Evolutionary conservation across 805 yeast genomes (phyloP).

Genomic region (Maudiozyma bulderi): DNA sequence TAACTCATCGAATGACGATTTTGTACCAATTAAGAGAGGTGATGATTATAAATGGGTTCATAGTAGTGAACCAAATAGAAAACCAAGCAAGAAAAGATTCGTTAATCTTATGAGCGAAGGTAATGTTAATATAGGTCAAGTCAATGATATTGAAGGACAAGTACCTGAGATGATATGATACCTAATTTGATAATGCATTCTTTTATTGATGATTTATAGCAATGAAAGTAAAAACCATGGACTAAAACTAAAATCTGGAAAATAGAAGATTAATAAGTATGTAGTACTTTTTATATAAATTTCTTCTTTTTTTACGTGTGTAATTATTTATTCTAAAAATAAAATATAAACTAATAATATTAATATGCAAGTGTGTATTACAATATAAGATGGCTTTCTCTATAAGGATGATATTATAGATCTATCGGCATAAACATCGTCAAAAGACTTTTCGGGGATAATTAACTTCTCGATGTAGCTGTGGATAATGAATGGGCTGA

Average conservation of each 20-base stretch:
- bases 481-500: constrained; percentile 34
- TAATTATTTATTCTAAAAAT: neutral
- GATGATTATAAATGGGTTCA: constrained; percentile 25
- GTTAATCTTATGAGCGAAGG: constrained; percentile 29
- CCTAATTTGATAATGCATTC: neutral
- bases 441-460: neutral
- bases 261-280: neutral
- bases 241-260: neutral
- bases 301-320: neutral
- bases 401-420: neutral
- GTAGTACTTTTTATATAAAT: neutral
- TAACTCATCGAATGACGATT: constrained; percentile 24
- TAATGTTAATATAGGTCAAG: constrained; percentile 26
- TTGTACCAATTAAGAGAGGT: constrained; percentile 28
- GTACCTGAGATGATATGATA: constrained; percentile 22
- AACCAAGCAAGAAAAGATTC: constrained; percentile 30
- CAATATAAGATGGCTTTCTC: neutral
- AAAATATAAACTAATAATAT: neutral
- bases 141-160: constrained; percentile 26
- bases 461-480: constrained; percentile 26
- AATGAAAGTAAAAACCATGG: constrained; percentile 9
- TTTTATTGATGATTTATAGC: neutral
- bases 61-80: constrained; percentile 17
- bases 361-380: neutral
- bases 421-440: constrained; percentile 1